Evolutionary conservation across 208 protist species (phyloP).

Genomic region (Trypanosoma scelopori): DNA sequence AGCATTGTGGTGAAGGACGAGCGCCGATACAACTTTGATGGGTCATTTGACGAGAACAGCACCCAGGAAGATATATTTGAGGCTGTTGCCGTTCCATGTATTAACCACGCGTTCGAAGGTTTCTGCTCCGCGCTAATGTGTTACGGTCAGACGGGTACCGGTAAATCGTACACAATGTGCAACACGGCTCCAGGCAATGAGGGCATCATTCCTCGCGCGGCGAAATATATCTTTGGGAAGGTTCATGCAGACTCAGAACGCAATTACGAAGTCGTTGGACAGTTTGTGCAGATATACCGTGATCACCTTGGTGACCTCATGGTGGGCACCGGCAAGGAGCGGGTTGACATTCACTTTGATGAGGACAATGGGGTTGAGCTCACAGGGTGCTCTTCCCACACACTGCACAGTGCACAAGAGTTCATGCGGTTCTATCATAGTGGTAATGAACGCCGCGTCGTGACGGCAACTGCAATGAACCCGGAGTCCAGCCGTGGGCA

Average conservation of each 20-base stretch:
- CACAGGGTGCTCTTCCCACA: conserved; percentile 66
- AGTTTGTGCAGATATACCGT: conserved; percentile 92
- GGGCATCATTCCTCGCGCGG: conserved; percentile 87
- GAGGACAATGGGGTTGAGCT: conserved; percentile 69
- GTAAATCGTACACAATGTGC: conserved; percentile 93
- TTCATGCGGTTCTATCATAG: conserved; percentile 86
- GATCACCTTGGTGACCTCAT: conserved; percentile 87
- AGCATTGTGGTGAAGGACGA: conserved; percentile 77
- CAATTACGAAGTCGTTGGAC: conserved; percentile 53
- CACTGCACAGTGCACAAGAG: conserved; percentile 47
- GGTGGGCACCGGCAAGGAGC: conserved; percentile 55
- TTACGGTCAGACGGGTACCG: conserved; percentile 92
- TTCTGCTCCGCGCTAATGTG: conserved; percentile 90
- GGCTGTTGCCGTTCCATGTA: conserved; percentile 70
- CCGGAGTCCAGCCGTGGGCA: conserved; percentile 88
- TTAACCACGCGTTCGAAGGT: conserved; percentile 85
- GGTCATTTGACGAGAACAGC: conserved; percentile 61
- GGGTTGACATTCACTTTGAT: conserved; percentile 80
- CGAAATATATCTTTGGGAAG: conserved; percentile 69
- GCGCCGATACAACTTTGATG: conserved; percentile 84
- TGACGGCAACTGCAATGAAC: conserved; percentile 91
- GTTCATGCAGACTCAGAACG: conserved; percentile 28
- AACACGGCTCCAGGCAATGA: conserved; percentile 72
- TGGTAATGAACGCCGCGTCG: conserved; percentile 79
- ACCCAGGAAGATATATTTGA: conserved; percentile 83